Base-by-base conservation (phyloP, 257 asterid genomes). In the Mentha longifolia region DNA sequence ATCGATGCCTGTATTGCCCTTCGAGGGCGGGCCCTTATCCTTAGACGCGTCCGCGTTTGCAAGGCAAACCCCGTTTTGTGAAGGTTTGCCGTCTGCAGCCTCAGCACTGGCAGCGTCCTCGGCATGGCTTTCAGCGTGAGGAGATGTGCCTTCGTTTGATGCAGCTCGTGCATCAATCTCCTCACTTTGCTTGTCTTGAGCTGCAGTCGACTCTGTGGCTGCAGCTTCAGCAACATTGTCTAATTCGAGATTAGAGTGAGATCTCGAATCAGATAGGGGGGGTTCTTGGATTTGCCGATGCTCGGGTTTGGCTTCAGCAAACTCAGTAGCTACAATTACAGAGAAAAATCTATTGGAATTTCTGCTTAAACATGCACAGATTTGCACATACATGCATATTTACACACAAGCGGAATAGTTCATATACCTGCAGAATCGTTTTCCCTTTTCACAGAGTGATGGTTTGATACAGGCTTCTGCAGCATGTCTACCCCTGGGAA, bases 401-500 rank as follows among this genome's bases (percentile, higher is more conserved):
- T 12, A 19, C 1, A 10, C 13, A 42, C 14, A 35, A 33, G 49
- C 31, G 19, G 16, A 22, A 13, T 3, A 7, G 8, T 7, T 3
- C 5, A 39, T 51, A 66, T 86, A 88, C 95, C 92, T 75, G 88
- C 68, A 62, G 88, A 71, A 42, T 77, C 78, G 42, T 49, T 76
- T 61, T 45, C 70, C 63, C 58, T 77, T 45, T 71, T 57, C 15
- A 25, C 42, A 25, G 49, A 11, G 33, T 17, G 81, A 52, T 70
- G 75, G 74, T 56, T 76, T 63, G 6, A 16, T 45, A 94, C 37
- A 62, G 96, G 78, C 75, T 92, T 95, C 82, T 95, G 85, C 76
- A 95, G 68, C 98, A 95, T 84, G 83, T 86, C 82, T 5, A 83
- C 77, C 74, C 90, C 85, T 1, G 99, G 97, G 80, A 95, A 95